phyloP scores from a whole-genome alignment of 106 monocot genomes.

The Dioscorea alata region DNA sequence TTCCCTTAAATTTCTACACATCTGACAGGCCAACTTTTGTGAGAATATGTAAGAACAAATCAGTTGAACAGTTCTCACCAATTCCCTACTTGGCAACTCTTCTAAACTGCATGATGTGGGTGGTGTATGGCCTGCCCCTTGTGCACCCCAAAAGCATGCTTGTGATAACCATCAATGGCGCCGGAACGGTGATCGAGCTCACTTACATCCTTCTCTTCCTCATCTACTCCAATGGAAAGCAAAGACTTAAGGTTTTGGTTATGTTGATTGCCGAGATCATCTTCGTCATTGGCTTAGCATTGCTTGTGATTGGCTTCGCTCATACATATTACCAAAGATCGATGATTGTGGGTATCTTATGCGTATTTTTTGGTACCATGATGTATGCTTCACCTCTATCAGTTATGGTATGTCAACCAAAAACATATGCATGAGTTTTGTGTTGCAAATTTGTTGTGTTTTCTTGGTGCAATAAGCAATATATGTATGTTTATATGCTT shows the following conservation, averaged over 20 bases:
- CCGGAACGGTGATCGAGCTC: slow-evolving; percentile 55
- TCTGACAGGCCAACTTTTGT: slow-evolving; percentile 59
- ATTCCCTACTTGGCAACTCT: slow-evolving; percentile 73
- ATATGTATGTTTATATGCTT: background rate
- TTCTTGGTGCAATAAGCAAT: background rate
- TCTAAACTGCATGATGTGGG: slow-evolving; percentile 84
- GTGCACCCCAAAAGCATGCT: slow-evolving; percentile 74
- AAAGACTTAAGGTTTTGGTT: slow-evolving; percentile 27
- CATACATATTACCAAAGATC: slow-evolving; percentile 48
- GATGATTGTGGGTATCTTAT: slow-evolving; percentile 55
- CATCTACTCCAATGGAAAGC: slow-evolving; percentile 40
- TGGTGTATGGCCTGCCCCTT: slow-evolving; percentile 65
- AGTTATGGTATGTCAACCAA: slow-evolving; percentile 46
- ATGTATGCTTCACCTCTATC: slow-evolving; percentile 76
- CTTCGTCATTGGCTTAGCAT: slow-evolving; percentile 34
- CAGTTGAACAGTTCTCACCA: slow-evolving; percentile 77
- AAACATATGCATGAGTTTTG: background rate
- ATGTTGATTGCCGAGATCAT: slow-evolving; percentile 30
- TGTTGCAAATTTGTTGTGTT: background rate
- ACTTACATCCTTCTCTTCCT: slow-evolving; percentile 65
- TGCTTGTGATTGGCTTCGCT: slow-evolving; percentile 32
- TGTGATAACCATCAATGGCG: slow-evolving; percentile 71
- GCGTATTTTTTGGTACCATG: slow-evolving; percentile 54
- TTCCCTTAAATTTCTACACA: background rate
- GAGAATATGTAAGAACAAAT: slow-evolving; percentile 62